Base-by-base conservation (phyloP, 2,329 filamentous ascomycete genomes). In the Aureobasidium sp. region DNA sequence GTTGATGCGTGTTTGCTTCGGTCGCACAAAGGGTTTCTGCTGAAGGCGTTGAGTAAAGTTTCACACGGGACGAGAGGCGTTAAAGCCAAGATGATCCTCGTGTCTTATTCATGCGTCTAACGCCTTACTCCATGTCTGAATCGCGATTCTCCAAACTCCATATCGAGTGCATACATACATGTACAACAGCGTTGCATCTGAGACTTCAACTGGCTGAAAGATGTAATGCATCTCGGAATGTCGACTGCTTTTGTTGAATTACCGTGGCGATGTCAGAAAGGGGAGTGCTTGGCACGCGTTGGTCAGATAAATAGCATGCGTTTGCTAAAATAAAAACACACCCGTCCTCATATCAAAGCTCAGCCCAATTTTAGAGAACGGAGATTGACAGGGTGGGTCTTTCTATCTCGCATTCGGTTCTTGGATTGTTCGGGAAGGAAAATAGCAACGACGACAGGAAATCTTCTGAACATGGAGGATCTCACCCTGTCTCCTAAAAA, bases 41-140 rank as follows among this genome's bases (percentile, higher is more conserved):
- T 14, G 14, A 57, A 24, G 40, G 27, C 39, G n/a, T 40, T 35
- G 53, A 45, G 27, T 35, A 57, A 57, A 27, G 53, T 57, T 57
- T 35, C 27, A 45, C 37, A 19, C 53, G 27, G 39, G 27, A 31
- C 39, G 8, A n/a, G 53, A 45, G 39, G 27, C 52, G 52, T 33
- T n/a, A 17, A 9, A 35, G 53, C 53, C 40, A 57, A 57, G 53
- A 57, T 39, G 53, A 54, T 54, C 31, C n/a, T 15, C 53, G 40
- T 45, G 27, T 11, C 27, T 57, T 57, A 57, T 57, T 57, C 53
- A 57, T 22, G 39, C 15, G 5, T 33, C 5, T 12, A 11, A 24
- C 53, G 53, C 39, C n/a, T 44, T 19, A 12, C 29, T 44, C 11
- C n/a, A 29, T 17, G 8, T 45, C 39, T 57, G 53, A 57, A 33